These are phyloP conservation scores for Chamaecyparis obtusa DNA, from an alignment of 75 land plant species.

Conservation along the genomic window DNA sequence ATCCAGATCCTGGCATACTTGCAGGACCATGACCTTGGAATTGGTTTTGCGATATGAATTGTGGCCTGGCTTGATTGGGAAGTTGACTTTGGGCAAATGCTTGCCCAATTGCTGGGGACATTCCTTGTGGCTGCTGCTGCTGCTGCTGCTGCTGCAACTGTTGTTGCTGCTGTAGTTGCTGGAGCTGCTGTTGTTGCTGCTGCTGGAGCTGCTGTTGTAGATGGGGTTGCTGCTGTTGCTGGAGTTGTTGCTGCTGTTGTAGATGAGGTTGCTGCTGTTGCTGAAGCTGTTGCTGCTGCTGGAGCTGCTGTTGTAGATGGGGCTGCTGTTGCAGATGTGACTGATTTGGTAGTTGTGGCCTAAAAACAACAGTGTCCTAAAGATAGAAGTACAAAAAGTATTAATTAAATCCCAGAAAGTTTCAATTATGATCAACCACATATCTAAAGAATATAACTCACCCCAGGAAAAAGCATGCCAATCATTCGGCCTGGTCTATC, in stretches of 20 bases:
- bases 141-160: slow-evolving; percentile 39
- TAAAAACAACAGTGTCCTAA: slow-evolving; percentile 97
- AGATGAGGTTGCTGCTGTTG: slow-evolving; percentile 29
- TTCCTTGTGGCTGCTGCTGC: slow-evolving; percentile 45
- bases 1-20: slow-evolving; percentile 47
- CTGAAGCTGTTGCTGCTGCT: slow-evolving; percentile 22
- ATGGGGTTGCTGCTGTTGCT: slow-evolving; percentile 36
- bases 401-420: background rate
- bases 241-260: slow-evolving; percentile 43
- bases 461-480: slow-evolving; percentile 97
- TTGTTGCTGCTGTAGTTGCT: slow-evolving; percentile 22
- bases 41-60: slow-evolving; percentile 52
- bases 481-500: slow-evolving; percentile 84
- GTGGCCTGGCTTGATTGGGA: slow-evolving; percentile 42
- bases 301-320: slow-evolving; percentile 12
- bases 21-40: slow-evolving; percentile 38
- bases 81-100: slow-evolving; percentile 59
- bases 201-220: slow-evolving; percentile 33
- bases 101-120: slow-evolving; percentile 45
- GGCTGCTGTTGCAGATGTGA: slow-evolving; percentile 52
- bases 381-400: slow-evolving; percentile 10
- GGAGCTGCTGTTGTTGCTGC: slow-evolving; percentile 21
- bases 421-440: background rate
- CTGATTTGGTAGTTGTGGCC: slow-evolving; percentile 69
- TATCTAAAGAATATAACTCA: slow-evolving; percentile 22